Conservation (phyloP, 202 grass and related monocot genomes). For the Carex sylvatica region DNA sequence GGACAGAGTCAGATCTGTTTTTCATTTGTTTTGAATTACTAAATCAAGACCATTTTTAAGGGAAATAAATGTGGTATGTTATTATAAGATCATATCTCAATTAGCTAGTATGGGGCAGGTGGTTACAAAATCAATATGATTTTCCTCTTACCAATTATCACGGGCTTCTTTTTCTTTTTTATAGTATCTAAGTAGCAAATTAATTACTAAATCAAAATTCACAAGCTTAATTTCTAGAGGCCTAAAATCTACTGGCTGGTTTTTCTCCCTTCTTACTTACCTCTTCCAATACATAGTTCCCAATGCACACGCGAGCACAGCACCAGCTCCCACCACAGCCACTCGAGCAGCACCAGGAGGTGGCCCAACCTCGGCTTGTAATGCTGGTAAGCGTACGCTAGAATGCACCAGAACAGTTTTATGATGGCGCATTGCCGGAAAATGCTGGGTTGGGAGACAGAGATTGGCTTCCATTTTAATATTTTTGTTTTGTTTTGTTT, state of each 20-base stretch:
- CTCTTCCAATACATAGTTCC: conserved; percentile 18
- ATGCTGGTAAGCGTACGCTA: background rate
- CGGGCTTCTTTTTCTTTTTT: no score
- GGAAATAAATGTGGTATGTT: background rate
- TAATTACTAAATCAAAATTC: background rate
- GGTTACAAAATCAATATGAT: background rate
- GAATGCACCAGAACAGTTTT: background rate
- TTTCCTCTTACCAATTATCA: background rate
- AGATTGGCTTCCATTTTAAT: conserved; percentile 37
- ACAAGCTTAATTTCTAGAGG: background rate
- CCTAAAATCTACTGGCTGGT: background rate
- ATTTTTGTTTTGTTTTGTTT: background rate
- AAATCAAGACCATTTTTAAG: background rate
- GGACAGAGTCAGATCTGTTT: background rate
- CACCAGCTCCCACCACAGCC: conserved; percentile 15
- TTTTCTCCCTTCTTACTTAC: background rate
- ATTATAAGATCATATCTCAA: background rate
- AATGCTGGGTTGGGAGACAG: background rate
- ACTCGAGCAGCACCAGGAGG: background rate
- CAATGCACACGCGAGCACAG: background rate
- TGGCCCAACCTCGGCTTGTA: background rate
- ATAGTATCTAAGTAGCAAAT: background rate
- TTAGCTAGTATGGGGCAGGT: background rate
- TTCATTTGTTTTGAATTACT: background rate
- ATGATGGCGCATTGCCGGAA: background rate